Percentiles rank a stretch among this genome's conserved stretches.
Conservation (phyloP, 108 stramenopile genomes). For the Cyclotella distinguenda region DNA sequence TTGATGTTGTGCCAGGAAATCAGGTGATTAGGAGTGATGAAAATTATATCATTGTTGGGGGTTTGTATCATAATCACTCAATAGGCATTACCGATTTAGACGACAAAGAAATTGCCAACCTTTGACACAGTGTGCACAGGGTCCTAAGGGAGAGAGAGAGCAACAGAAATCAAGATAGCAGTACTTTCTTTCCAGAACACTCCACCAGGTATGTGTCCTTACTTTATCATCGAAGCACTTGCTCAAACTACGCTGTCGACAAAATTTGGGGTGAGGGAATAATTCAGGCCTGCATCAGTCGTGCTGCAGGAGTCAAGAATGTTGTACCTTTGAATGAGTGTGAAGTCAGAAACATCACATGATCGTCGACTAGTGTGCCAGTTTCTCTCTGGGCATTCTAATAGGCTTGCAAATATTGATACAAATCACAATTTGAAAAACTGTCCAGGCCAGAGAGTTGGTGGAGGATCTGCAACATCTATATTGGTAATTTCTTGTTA, state of each 20-base stretch:
- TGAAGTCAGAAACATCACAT: background rate
- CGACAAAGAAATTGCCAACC: background rate
- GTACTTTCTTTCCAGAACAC: slow-evolving; percentile 20
- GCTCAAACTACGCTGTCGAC: slow-evolving; percentile 1
- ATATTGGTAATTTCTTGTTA: background rate
- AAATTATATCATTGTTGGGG: slow-evolving; percentile 12
- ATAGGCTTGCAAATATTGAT: background rate
- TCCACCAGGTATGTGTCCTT: slow-evolving; percentile 13
- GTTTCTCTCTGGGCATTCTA: background rate
- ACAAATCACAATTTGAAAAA: background rate
- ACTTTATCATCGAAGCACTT: background rate
- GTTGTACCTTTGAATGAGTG: background rate
- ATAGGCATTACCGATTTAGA: background rate
- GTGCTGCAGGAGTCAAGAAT: background rate
- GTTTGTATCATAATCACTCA: slow-evolving; percentile 16
- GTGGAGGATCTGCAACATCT: background rate
- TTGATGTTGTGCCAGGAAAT: slow-evolving; percentile 1
- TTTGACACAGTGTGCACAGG: slow-evolving; percentile 2
- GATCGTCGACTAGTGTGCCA: background rate
- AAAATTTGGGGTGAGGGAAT: background rate
- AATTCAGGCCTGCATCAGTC: background rate
- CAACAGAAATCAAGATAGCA: slow-evolving; percentile 12
- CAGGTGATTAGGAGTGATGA: background rate
- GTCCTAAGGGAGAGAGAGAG: slow-evolving; percentile 11
- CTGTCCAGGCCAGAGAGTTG: background rate